These are phyloP conservation scores for Apiotrichum brassicae DNA, from an alignment of 1,284 basidiomycete genomes.

Conservation along the genomic window DNA sequence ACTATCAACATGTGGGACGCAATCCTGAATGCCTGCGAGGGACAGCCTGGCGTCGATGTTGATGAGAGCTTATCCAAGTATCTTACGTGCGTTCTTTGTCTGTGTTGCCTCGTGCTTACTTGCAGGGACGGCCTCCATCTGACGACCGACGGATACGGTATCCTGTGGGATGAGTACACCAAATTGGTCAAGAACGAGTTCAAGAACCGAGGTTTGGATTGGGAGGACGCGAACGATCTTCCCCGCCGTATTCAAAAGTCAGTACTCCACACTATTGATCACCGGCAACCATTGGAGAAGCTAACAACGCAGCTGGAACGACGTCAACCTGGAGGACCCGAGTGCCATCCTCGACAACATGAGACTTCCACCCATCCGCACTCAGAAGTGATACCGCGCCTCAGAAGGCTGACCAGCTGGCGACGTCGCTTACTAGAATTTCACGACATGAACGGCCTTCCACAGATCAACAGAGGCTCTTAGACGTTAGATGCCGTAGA, in stretches of 20 bases:
- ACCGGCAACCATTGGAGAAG: too few relatives aligned
- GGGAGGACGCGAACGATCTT: conserved; percentile 26
- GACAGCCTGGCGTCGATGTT: conserved; percentile 41
- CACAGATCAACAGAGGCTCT: too few relatives aligned
- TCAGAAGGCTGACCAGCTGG: too few relatives aligned
- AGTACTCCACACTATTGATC: background rate
- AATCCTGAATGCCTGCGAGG: conserved; percentile 51
- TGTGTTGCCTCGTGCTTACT: background rate
- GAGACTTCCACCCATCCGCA: conserved; percentile 12
- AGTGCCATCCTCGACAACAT: conserved; percentile 4
- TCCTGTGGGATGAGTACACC: conserved; percentile 61
- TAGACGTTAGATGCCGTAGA: too few relatives aligned
- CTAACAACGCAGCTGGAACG: conserved; percentile 10
- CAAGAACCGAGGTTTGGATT: conserved; percentile 33
- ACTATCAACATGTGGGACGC: conserved; percentile 64
- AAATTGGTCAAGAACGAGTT: conserved; percentile 56
- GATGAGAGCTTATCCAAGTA: conserved; percentile 43
- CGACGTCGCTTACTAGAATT: too few relatives aligned
- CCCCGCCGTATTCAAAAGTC: conserved; percentile 16
- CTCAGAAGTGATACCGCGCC: background rate
- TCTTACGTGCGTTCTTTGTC: conserved; percentile 26
- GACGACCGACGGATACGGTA: conserved; percentile 62
- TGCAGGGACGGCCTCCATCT: conserved; percentile 68
- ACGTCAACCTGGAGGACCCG: conserved; percentile 6
- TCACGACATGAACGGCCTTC: too few relatives aligned